Conservation (phyloP, 805 yeast genomes). For the Saccharomycopsis sp. region DNA sequence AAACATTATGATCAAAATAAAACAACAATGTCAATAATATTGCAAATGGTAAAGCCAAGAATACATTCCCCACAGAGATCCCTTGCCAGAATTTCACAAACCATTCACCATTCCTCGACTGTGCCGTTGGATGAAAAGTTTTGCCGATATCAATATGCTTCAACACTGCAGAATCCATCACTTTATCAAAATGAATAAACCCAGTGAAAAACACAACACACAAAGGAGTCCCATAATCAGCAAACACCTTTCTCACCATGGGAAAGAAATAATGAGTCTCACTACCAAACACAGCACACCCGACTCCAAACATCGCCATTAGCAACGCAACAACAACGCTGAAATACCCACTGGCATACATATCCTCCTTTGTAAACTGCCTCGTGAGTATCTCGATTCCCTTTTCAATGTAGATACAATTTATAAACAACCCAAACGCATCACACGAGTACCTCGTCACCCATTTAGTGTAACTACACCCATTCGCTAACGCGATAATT, state of each 20-base stretch:
- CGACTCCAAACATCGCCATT: conserved; percentile 74
- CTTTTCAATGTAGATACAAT: conserved; percentile 80
- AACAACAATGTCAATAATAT: conserved; percentile 74
- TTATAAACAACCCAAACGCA: conserved; percentile 87
- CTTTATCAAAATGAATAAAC: conserved; percentile 64
- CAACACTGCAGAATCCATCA: conserved; percentile 36
- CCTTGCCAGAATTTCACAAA: conserved; percentile 68
- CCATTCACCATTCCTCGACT: conserved; percentile 51
- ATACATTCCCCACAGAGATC: conserved; percentile 65
- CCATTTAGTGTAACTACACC: conserved; percentile 57
- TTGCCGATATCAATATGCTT: conserved; percentile 60
- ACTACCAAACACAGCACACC: conserved; percentile 50
- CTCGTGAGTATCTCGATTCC: conserved; percentile 75
- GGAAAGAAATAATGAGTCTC: conserved; percentile 56
- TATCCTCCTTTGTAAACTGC: conserved; percentile 48
- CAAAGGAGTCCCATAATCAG: conserved; percentile 82
- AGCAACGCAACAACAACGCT: conserved; percentile 65
- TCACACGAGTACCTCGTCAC: conserved; percentile 85
- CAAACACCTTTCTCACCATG: conserved; percentile 56
- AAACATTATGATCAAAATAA: conserved; percentile 93
- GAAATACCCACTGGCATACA: conserved; percentile 53
- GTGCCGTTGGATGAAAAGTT: conserved; percentile 69
- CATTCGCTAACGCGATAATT: conserved; percentile 60
- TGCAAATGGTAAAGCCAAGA: conserved; percentile 91
- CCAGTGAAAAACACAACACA: conserved; percentile 88